Evolutionary conservation across 208 protist genomes (phyloP), one percentile per base, ranked within the genome.

Genomic region (Blechomonas ayalai): DNA sequence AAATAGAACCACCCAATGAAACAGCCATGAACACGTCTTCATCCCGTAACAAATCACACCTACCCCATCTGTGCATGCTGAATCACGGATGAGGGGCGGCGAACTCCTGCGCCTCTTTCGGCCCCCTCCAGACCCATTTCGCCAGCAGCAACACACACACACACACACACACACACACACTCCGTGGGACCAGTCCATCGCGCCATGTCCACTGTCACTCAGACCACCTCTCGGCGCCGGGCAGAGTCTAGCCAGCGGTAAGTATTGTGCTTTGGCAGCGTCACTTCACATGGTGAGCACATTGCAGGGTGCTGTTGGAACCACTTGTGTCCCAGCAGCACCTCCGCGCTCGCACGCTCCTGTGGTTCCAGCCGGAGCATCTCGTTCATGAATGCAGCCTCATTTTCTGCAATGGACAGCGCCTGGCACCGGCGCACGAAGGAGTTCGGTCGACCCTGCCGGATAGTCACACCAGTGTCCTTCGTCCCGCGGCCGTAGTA

Each of bases 291-390:
- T 20, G 77, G 77, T 16, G 37, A 37, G 49, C 77, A 93, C 40
- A 70, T 58, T 12, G 60, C 50, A 0, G 84, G 84, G 7, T 66
- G 55, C 6, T 49, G 60, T 12, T 40, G 59, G 40, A 96, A 95
- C 74, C 82, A 95, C 12, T 19, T 18, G 57, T 95, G 67, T 7
- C 53, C 38, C 33, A 93, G 39, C 6, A 91, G 66, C 4, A 61
- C 49, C 19, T 55, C 59, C 4, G 82, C 78, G 2, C 57, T 57
- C 12, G 60, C 48, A 16, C 91, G 71, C 31, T 81, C 38, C 0
- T 37, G 33, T 6, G 91, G 91, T 41, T 95, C 72, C 43, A 75
- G 65, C 40, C 67, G 64, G 10, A 96, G 63, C 67, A 95, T 77
- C n/a, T 67, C 44, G n/a, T 42, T 44, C 47, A 96, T 41, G 50